Conservation (phyloP, 306 rosid genomes). For the Pterocarpus macrocarpus region DNA sequence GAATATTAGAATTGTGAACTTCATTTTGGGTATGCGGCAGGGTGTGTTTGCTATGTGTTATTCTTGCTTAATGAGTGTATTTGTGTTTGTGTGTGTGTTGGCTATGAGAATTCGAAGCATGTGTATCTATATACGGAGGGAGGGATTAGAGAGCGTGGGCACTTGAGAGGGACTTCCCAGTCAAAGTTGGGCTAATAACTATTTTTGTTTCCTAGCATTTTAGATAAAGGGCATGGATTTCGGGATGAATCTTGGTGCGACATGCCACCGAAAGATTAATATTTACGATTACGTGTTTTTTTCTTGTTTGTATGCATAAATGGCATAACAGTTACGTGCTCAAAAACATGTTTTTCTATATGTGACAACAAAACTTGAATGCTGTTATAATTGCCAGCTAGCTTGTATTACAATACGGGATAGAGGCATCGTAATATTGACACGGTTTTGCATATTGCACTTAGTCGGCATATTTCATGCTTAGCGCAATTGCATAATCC, state of each 20-base stretch:
- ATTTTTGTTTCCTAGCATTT: neutral
- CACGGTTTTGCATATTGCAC: conserved; percentile 31
- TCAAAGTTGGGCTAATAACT: neutral
- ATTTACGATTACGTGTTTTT: neutral
- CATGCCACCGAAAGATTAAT: conserved; percentile 4
- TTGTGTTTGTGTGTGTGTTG: neutral
- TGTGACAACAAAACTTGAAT: conserved; percentile 25
- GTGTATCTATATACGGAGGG: conserved; percentile 12
- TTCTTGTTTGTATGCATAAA: conserved; percentile 30
- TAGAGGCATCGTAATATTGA: neutral
- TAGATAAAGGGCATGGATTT: neutral
- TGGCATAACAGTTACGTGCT: neutral
- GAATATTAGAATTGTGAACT: conserved; percentile 9
- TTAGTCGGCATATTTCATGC: neutral
- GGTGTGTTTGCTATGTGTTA: neutral
- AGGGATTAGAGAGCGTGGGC: neutral
- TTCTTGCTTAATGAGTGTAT: neutral
- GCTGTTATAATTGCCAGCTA: conserved; percentile 17
- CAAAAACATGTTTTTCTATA: neutral
- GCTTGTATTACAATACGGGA: neutral
- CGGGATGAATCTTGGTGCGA: neutral
- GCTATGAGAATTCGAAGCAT: neutral
- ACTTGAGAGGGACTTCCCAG: neutral
- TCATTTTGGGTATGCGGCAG: conserved; percentile 16
- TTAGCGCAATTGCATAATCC: no score